phyloP scores from a whole-genome alignment of 2,329 filamentous ascomycete genomes.

The Scolecobasidium constrictum region DNA sequence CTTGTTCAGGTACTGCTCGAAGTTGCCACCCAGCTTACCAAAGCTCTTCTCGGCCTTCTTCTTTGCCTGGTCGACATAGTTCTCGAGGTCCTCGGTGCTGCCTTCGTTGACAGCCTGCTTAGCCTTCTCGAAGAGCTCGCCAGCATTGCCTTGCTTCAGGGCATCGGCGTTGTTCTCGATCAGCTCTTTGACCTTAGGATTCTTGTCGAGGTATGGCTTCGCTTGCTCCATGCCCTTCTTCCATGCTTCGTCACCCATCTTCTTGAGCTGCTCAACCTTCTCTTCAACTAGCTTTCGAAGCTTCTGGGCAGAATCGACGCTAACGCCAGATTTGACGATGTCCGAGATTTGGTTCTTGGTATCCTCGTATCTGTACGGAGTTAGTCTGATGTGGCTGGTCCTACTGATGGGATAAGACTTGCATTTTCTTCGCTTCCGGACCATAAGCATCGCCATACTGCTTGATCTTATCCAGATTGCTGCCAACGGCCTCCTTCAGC shows the following conservation, averaged over 20 bases:
- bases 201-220: constrained; percentile 64
- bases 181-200: constrained; percentile 61
- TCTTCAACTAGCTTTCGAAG: constrained; percentile 55
- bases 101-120: constrained; percentile 52
- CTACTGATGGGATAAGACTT: no score
- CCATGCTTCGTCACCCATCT: constrained; percentile 62
- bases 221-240: constrained; percentile 59
- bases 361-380: constrained; percentile 57
- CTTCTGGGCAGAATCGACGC: constrained; percentile 41
- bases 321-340: constrained; percentile 51
- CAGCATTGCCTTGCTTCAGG: constrained; percentile 55
- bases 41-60: constrained; percentile 48
- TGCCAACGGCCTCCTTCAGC: constrained; percentile 61
- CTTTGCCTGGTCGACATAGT: constrained; percentile 48
- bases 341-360: constrained; percentile 58
- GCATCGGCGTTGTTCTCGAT: constrained; percentile 59
- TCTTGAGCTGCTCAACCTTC: constrained; percentile 55
- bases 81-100: constrained; percentile 46
- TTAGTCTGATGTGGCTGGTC: no score
- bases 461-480: constrained; percentile 57
- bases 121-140: constrained; percentile 52
- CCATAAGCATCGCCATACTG: constrained; percentile 58
- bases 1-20: constrained; percentile 55
- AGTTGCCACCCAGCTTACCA: constrained; percentile 28
- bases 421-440: constrained; percentile 68